These are phyloP conservation scores for Phaseolus lunatus DNA, from an alignment of 306 rosid species.

Conservation along the genomic window DNA sequence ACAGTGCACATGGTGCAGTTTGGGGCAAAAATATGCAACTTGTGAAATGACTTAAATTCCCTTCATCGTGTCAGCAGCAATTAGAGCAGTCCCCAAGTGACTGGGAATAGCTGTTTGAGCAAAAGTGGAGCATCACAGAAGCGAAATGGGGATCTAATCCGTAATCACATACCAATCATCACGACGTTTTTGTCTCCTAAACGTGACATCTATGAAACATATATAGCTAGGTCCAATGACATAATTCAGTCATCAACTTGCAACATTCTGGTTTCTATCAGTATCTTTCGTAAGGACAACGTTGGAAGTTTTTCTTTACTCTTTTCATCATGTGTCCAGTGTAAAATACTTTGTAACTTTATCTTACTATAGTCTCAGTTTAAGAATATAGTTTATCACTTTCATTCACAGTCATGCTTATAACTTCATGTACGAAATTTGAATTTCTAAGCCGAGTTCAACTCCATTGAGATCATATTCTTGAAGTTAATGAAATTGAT, in stretches of 20 bases:
- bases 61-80: slow-evolving; percentile 11
- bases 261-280: not conserved
- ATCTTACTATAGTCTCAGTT: no score
- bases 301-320: not conserved
- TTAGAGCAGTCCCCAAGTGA: slow-evolving; percentile 38
- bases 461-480: not conserved
- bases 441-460: no score
- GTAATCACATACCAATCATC: slow-evolving; percentile 59
- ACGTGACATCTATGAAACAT: slow-evolving; percentile 20
- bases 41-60: slow-evolving; percentile 36
- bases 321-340: no score
- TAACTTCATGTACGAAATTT: no score
- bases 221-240: slow-evolving; percentile 38
- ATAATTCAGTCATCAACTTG: slow-evolving; percentile 39
- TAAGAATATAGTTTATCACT: no score
- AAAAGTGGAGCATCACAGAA: slow-evolving; percentile 50
- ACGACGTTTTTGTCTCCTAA: slow-evolving; percentile 46
- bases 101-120: slow-evolving; percentile 39
- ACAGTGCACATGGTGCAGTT: not conserved
- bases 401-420: no score
- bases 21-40: not conserved
- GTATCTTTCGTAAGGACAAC: slow-evolving; percentile 8
- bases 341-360: no score
- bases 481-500: not conserved
- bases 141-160: slow-evolving; percentile 69